Base-by-base conservation (phyloP, 495 filamentous ascomycete genomes). In the Daldinia vernicosa region DNA sequence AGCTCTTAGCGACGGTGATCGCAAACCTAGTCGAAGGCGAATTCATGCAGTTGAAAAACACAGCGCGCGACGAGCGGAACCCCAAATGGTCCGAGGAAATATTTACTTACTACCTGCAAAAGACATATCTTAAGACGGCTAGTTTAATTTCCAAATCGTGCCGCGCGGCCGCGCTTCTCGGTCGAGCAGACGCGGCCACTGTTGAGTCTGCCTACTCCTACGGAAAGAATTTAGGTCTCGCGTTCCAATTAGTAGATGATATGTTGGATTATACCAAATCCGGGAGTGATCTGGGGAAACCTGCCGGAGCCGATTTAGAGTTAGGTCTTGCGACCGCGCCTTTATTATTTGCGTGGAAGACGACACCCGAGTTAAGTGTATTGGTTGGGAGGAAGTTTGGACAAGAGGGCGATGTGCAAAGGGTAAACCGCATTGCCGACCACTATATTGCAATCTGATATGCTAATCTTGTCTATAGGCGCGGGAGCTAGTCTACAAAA, bases 11-110 rank as follows among this genome's bases (percentile, higher is more conserved):
- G 8, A 98, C 94, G 4, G 95, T 98, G 27, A 97, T 99, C 72
- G 94, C 96, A 32, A 98, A 99, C 70, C 83, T 99, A 22, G 95
- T 99, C 26, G 96, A 99, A 81, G 95, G 95, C 69, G 95, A 99
- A 78, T 97, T 99, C 84, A 98, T 98, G 94, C 95, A 99, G 82
- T 84, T 99, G 60, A 95, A 97, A 81, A 99, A 99, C 80, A 98
- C 95, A 3, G 91, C 90, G 19, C 85, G 88, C 64, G 95, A 98
- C 74, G 95, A 97, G 80, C 79, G 84, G 63, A 89, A 91, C 67
- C 93, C 93, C 0, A 83, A 84, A 14, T 98, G 91, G 85, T 93
- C 90, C 1, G 91, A 96, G 62, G 91, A 97, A 28, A 92, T 93
- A 1, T 84, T 99, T 61, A 84, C 89, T 8, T 98, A 98, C 79